Conservation (phyloP, 768 basidiomycete species). For the Paxillus involutus region DNA sequence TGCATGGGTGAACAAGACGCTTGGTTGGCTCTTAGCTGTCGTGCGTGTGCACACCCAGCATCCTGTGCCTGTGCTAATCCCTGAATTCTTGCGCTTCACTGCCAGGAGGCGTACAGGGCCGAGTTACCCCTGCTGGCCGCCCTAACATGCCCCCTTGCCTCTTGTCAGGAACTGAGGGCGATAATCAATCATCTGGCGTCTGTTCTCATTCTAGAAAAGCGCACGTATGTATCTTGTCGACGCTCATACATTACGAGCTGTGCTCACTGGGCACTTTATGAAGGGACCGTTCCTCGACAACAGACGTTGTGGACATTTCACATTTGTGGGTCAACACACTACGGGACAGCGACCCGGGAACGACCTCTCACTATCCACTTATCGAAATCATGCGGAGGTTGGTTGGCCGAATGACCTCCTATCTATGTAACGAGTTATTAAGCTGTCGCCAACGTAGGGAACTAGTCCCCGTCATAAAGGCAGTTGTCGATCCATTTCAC, state of each 20-base stretch:
- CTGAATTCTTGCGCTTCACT: too few species aligned
- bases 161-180: slow-evolving; percentile 16
- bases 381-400: slow-evolving; percentile 25
- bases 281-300: slow-evolving; percentile 27
- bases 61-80: too few species aligned
- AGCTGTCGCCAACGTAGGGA: slow-evolving; percentile 11
- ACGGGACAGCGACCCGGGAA: slow-evolving; percentile 12
- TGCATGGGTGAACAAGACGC: slow-evolving; percentile 20
- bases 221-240: slow-evolving; percentile 17
- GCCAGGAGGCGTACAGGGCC: slow-evolving; percentile 24
- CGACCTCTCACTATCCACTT: slow-evolving; percentile 20
- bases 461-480: slow-evolving; percentile 22
- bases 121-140: slow-evolving; percentile 27
- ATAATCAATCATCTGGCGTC: slow-evolving; percentile 29
- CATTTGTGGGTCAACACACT: slow-evolving; percentile 25
- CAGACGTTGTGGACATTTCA: slow-evolving; percentile 12
- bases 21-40: slow-evolving; percentile 21
- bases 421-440: background rate
- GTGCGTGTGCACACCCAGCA: slow-evolving; percentile 9
- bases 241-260: background rate
- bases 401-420: background rate
- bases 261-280: background rate
- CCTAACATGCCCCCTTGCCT: slow-evolving; percentile 23
- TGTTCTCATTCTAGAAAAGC: slow-evolving; percentile 30
- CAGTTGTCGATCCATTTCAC: slow-evolving; percentile 24